These are phyloP conservation scores for Aureobasidium sp. DNA, from an alignment of 2,329 filamentous ascomycete genomes.

Conservation along the genomic window DNA sequence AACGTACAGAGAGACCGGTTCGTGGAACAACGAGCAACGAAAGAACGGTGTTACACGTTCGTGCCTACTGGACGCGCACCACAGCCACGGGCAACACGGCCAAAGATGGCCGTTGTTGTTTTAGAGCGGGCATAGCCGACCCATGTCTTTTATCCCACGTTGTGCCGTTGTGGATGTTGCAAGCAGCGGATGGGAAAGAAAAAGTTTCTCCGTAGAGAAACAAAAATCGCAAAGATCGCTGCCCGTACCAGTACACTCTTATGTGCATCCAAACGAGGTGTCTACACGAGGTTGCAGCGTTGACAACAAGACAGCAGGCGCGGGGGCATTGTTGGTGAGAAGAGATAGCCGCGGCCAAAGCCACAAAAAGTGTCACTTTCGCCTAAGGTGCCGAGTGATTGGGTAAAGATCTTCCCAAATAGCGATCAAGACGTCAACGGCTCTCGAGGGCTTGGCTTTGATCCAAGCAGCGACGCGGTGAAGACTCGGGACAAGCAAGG, in stretches of 20 bases:
- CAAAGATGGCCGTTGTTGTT: background rate
- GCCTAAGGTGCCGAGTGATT: conserved; percentile 4
- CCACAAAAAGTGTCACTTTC: background rate
- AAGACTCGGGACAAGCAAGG: no score
- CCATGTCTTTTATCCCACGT: conserved; percentile 3
- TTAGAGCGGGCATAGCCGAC: background rate
- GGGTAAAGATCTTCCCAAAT: background rate
- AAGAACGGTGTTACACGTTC: no score
- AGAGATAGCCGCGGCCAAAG: background rate
- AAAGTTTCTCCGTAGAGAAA: background rate
- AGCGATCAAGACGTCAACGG: conserved; percentile 13
- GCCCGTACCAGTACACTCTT: background rate
- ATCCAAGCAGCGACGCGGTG: background rate
- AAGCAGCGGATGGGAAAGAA: background rate
- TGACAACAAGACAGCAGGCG: background rate
- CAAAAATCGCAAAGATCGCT: background rate
- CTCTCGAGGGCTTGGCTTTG: background rate
- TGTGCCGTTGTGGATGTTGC: background rate
- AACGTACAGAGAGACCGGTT: no score
- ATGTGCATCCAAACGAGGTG: background rate
- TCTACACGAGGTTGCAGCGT: background rate
- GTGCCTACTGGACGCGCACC: no score
- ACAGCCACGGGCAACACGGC: background rate
- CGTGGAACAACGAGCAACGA: no score
- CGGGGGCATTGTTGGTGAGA: background rate